phyloP scores from a whole-genome alignment of 2,329 filamentous ascomycete species.

The Penicillium sp. region DNA sequence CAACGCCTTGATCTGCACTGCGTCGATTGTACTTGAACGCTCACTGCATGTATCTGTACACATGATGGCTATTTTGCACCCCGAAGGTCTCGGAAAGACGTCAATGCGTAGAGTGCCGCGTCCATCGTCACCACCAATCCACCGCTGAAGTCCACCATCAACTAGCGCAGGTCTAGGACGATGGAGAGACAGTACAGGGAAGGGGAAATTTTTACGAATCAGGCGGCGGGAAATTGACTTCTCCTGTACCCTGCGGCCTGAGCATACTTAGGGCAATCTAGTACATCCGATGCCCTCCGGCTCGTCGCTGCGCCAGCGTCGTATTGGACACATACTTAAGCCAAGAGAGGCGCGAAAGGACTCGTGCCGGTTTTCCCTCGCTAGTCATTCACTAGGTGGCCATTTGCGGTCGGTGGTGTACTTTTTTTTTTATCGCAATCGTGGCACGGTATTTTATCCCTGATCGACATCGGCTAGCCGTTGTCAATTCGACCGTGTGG shows the following conservation, averaged over 20 bases:
- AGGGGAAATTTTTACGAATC: background rate
- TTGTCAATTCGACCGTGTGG: background rate
- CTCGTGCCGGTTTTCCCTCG: background rate
- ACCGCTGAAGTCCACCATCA: background rate
- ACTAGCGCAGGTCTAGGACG: background rate
- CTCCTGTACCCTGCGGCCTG: background rate
- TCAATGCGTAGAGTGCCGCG: constrained; percentile 9
- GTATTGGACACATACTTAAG: constrained; percentile 11
- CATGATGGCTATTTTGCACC: too few relatives aligned
- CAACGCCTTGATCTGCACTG: constrained; percentile 10
- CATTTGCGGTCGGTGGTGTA: background rate
- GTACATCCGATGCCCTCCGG: background rate
- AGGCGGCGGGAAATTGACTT: background rate
- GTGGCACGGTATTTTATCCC: background rate
- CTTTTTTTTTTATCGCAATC: background rate
- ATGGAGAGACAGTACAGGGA: background rate
- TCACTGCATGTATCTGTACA: too few relatives aligned
- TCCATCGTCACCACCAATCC: constrained; percentile 2
- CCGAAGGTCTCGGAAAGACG: background rate
- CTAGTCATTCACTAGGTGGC: background rate
- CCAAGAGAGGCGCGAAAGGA: background rate
- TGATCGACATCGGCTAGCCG: background rate
- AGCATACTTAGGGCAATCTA: background rate
- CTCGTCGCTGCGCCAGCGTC: constrained; percentile 1
- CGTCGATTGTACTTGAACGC: background rate